phyloP scores from a whole-genome alignment of 768 basidiomycete genomes.

The Termitomyces sp. region DNA sequence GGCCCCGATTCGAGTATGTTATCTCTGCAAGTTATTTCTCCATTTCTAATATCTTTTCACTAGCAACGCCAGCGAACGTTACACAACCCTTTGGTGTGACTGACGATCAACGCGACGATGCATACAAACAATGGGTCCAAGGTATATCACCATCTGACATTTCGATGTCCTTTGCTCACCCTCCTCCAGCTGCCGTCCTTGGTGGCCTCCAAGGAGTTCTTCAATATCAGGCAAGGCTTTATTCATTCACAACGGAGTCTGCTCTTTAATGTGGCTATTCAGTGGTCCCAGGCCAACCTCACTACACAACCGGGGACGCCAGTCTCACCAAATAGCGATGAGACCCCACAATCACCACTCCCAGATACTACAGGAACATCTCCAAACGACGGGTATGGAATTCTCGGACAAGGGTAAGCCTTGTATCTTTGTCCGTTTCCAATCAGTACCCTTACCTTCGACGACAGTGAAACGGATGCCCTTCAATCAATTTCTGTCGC shows the following conservation, averaged over 20 bases:
- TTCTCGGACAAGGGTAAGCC: slow-evolving; percentile 38
- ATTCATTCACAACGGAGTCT: background rate
- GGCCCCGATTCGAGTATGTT: slow-evolving; percentile 30
- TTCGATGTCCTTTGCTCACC: slow-evolving; percentile 1
- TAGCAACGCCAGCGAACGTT: slow-evolving; percentile 1
- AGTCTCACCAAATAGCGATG: slow-evolving; percentile 33
- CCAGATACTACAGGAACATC: slow-evolving; percentile 45
- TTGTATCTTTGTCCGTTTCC: background rate
- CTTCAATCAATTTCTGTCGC: slow-evolving; percentile 31
- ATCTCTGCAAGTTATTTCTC: background rate
- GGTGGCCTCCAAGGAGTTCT: slow-evolving; percentile 42
- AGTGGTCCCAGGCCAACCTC: slow-evolving; percentile 59
- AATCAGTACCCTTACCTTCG: background rate
- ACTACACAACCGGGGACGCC: slow-evolving; percentile 46
- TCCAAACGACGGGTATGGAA: slow-evolving; percentile 66
- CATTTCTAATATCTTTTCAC: slow-evolving; percentile 1
- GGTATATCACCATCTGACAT: slow-evolving; percentile 26
- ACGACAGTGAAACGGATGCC: slow-evolving; percentile 27
- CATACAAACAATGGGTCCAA: slow-evolving; percentile 54
- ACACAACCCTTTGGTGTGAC: slow-evolving; percentile 48
- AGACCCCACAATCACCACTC: slow-evolving; percentile 30
- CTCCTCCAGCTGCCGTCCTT: slow-evolving; percentile 37
- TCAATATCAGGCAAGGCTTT: slow-evolving; percentile 42
- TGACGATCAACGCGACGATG: slow-evolving; percentile 47
- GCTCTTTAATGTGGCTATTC: slow-evolving; percentile 15